phyloP scores from a whole-genome alignment of 208 protist genomes.

The Acanthamoeba pearcei region DNA sequence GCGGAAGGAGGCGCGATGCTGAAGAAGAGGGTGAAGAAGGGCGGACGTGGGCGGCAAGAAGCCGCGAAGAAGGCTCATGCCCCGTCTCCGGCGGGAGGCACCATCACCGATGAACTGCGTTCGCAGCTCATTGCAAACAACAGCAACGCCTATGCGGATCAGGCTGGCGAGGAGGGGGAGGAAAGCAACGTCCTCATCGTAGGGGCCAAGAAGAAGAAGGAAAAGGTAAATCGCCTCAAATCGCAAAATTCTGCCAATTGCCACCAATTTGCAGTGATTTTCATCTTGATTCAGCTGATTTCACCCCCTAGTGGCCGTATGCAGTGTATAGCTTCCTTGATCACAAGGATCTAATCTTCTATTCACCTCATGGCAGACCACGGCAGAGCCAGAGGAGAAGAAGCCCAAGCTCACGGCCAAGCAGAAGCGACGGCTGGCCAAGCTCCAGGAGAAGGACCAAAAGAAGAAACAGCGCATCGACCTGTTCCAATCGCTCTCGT shows the following conservation, averaged over 20 bases:
- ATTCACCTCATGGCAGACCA: not conserved
- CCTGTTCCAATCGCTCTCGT: constrained; percentile 61
- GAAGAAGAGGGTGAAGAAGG: constrained; percentile 31
- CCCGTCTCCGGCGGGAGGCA: not conserved
- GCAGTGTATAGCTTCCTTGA: not conserved
- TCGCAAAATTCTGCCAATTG: not conserved
- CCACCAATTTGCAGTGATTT: not conserved
- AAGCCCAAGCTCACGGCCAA: constrained; percentile 55
- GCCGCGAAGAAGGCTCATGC: not conserved
- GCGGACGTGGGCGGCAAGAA: not conserved
- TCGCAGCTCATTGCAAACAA: constrained; percentile 8
- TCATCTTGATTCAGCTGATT: not conserved
- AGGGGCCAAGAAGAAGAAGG: constrained; percentile 31
- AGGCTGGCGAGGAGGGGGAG: not conserved
- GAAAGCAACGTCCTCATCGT: constrained; percentile 57
- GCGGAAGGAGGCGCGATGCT: not conserved
- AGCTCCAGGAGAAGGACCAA: constrained; percentile 58
- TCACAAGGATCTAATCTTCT: not conserved
- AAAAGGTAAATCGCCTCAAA: constrained; percentile 3
- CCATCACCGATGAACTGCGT: constrained; percentile 13
- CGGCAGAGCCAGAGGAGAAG: constrained; percentile 1
- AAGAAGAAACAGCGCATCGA: constrained; percentile 41
- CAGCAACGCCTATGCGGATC: constrained; percentile 41
- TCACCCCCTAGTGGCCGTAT: not conserved
- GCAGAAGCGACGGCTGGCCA: constrained; percentile 26